Evolutionary conservation across 345 rosid species (phyloP).

Genomic region (Rubroshorea leprosula): DNA sequence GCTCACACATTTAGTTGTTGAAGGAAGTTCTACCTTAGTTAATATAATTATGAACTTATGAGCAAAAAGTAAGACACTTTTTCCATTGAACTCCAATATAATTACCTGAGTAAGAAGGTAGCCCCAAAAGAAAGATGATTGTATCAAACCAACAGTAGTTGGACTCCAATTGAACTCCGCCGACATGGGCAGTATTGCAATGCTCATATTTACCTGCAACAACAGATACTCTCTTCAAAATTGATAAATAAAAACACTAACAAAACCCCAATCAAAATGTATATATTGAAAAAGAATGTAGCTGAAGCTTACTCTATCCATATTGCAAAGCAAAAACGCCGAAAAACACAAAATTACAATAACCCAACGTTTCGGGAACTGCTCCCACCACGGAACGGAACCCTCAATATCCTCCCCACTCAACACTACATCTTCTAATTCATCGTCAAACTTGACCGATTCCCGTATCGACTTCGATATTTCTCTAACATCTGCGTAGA

Average conservation of each 20-base stretch:
- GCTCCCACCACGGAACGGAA: slow-evolving; percentile 72
- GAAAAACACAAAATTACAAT: slow-evolving; percentile 81
- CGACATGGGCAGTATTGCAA: slow-evolving; percentile 99
- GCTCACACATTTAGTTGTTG: too few relatives aligned
- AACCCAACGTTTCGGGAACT: slow-evolving; percentile 90
- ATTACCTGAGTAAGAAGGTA: slow-evolving; percentile 96
- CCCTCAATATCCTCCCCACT: slow-evolving; percentile 15
- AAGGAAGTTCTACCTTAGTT: too few relatives aligned
- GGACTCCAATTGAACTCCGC: slow-evolving; percentile 86
- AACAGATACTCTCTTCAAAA: slow-evolving; percentile 23
- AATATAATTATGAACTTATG: too few relatives aligned
- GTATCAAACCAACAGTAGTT: slow-evolving; percentile 80
- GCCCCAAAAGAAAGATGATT: slow-evolving; percentile 99
- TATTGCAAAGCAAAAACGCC: slow-evolving; percentile 82
- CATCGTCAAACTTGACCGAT: slow-evolving; percentile 30
- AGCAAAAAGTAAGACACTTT: too few relatives aligned
- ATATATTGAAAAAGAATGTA: too few relatives aligned
- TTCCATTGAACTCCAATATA: too few relatives aligned
- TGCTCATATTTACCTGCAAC: slow-evolving; percentile 95
- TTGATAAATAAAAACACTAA: slow-evolving; percentile 14
- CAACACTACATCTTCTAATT: slow-evolving; percentile 26
- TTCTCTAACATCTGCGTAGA: slow-evolving; percentile 36
- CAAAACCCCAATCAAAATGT: too few relatives aligned
- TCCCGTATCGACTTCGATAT: slow-evolving; percentile 23
- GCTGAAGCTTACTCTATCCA: slow-evolving; percentile 66